Percentiles rank a stretch among this genome's conserved stretches.
Evolutionary conservation across 306 rosid genomes (phyloP).

Genomic region (Trichosanthes truncata): DNA sequence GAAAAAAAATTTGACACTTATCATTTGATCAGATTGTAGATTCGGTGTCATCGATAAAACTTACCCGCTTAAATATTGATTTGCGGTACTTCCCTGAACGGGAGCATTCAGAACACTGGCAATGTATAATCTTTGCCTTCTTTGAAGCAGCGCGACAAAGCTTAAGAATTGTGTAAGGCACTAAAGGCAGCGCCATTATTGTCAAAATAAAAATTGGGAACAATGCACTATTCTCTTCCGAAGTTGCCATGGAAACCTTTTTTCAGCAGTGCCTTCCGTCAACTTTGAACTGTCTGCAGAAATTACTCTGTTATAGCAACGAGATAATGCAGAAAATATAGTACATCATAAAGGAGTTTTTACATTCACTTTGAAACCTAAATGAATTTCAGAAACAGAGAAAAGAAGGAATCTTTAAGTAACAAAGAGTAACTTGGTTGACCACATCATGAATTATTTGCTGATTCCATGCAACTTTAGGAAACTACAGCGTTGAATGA

Average conservation of each 20-base stretch:
- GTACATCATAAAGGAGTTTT: background rate
- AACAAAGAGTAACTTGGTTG: background rate
- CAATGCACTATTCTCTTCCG: constrained; percentile 82
- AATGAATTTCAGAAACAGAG: background rate
- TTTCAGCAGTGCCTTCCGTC: constrained; percentile 18
- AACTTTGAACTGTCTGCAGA: constrained; percentile 21
- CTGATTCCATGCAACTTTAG: background rate
- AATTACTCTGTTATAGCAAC: background rate
- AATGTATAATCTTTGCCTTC: constrained; percentile 81
- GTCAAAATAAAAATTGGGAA: constrained; percentile 94
- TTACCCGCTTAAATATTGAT: constrained; percentile 74
- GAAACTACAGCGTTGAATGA: background rate
- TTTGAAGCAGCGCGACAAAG: constrained; percentile 64
- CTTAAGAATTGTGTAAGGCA: constrained; percentile 82
- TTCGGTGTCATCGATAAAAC: constrained; percentile 10
- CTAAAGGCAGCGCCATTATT: constrained; percentile 84
- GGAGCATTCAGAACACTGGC: constrained; percentile 80
- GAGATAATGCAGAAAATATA: background rate
- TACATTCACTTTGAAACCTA: background rate
- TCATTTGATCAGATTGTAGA: background rate
- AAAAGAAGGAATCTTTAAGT: background rate
- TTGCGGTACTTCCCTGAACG: constrained; percentile 81
- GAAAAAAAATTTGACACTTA: background rate
- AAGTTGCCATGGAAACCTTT: constrained; percentile 58
- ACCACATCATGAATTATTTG: background rate